Evolutionary conservation across 371 early-diverging fungal species (phyloP), one percentile per base, ranked within the genome.

Genomic region (Mortierella sp.): DNA sequence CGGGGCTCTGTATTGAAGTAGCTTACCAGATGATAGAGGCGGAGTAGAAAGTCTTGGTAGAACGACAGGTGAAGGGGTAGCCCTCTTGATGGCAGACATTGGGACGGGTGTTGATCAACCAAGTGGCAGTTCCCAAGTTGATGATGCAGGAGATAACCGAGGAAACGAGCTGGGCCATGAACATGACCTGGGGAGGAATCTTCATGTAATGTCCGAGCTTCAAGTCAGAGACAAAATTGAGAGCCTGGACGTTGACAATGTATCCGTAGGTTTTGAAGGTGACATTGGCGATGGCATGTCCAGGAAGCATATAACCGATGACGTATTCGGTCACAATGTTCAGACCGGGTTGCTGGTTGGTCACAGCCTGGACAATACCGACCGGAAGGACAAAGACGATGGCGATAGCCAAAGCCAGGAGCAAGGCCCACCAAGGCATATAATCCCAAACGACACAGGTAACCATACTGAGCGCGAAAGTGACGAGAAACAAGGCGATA

Each of bases 271-370:
- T 67, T 67, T 83, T 84, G 72, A 84, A 86, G 31, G 69, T 75
- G 7, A 79, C 71, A 49, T 79, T 81, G 48, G 75, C 71, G n/a
- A 80, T 72, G 27, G 79, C 60, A 14, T 78, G 71, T 27, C 90
- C 90, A 24, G 88, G 89, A 32, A 85, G 73, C 3, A 89, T 71
- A 19, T 82, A 80, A 27, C 90, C 90, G 7, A 82, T 82, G 8
- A 89, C 68, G 31, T 87, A 70, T 64, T 90, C 87, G n/a, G 93
- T 87, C 27, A 94, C 82, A 27, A 93, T 83, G 61, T 92, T 92
- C 8, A 93, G 75, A 41, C 89, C 92, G 24, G 90, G 90, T 50
- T 62, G 64, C 46, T 70, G 86, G 72, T 89, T 90, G 68, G 79
- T 89, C 8, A 93, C 79, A 28, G 93, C 93, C 59, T 84, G 82